Percentiles rank a stretch among this genome's conserved stretches.
Conservation (phyloP, 1,284 basidiomycete genomes). For the Kwoniella shivajii region DNA sequence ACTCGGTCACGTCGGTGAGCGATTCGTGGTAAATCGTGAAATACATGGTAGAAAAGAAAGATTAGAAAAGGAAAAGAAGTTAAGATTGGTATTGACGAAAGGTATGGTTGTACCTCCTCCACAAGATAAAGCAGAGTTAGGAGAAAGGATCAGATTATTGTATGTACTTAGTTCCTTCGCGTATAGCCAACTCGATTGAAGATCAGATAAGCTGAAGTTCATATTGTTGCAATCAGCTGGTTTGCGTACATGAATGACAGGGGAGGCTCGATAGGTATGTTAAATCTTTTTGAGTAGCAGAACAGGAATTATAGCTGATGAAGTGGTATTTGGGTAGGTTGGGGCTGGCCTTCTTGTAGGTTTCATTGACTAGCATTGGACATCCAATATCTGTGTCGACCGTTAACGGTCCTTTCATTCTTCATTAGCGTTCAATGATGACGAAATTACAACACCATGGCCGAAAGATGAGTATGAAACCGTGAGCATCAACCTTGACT, state of each 20-base stretch:
- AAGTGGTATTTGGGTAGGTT: constrained; percentile 11
- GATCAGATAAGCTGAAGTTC: background rate
- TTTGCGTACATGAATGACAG: constrained; percentile 34
- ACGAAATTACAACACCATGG: constrained; percentile 50
- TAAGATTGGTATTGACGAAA: constrained; percentile 30
- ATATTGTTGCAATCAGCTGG: constrained; percentile 36
- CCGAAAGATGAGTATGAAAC: constrained; percentile 40
- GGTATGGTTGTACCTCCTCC: constrained; percentile 30
- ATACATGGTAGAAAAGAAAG: constrained; percentile 8
- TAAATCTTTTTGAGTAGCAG: background rate
- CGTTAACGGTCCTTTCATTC: background rate
- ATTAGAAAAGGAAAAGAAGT: constrained; percentile 21
- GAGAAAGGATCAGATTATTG: constrained; percentile 46
- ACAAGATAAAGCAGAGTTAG: constrained; percentile 25
- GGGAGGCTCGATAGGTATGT: constrained; percentile 20
- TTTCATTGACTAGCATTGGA: background rate
- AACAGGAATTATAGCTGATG: background rate
- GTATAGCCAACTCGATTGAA: background rate
- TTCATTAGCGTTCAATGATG: constrained; percentile 27
- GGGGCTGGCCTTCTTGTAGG: constrained; percentile 31
- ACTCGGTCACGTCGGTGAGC: constrained; percentile 32
- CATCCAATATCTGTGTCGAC: background rate
- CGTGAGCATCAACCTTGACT: constrained; percentile 13
- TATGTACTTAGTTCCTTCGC: constrained; percentile 21
- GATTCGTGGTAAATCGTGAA: constrained; percentile 15